phyloP scores from a whole-genome alignment of 306 rosid species.

The Castanea crenata region DNA sequence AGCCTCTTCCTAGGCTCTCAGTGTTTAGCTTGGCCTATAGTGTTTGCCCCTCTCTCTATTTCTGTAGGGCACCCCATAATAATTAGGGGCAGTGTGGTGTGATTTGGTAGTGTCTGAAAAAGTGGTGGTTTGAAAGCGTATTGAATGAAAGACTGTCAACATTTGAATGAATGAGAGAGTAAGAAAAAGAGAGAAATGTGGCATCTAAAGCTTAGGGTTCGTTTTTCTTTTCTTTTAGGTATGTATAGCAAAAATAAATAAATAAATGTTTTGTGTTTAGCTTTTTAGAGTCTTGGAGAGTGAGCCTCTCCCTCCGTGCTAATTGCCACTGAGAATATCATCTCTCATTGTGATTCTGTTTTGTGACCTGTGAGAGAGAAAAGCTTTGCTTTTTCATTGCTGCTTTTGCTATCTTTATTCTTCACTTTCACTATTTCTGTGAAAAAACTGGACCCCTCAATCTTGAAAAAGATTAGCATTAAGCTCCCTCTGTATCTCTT shows the following conservation, averaged over 20 bases:
- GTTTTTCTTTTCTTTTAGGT: constrained; percentile 10
- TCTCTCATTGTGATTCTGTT: constrained; percentile 34
- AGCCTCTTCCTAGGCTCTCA: constrained; percentile 42
- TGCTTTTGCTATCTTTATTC: constrained; percentile 39
- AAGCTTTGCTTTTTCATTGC: constrained; percentile 28
- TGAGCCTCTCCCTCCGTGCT: constrained; percentile 49
- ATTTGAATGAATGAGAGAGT: constrained; percentile 34
- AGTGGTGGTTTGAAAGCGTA: constrained; percentile 67
- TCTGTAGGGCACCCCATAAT: constrained; percentile 36
- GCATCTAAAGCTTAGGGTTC: constrained; percentile 40
- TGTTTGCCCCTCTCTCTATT: neutral
- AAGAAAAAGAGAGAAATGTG: constrained; percentile 14
- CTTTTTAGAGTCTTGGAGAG: constrained; percentile 44
- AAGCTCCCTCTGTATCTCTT: constrained; percentile 23
- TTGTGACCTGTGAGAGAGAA: constrained; percentile 11
- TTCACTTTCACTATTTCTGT: constrained; percentile 38
- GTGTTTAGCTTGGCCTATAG: constrained; percentile 12
- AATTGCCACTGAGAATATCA: constrained; percentile 34
- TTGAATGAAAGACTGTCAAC: constrained; percentile 64
- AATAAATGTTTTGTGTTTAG: constrained; percentile 3
- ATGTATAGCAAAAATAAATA: constrained; percentile 1
- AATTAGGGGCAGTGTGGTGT: constrained; percentile 54
- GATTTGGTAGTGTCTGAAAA: constrained; percentile 77
- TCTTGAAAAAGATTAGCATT: constrained; percentile 29
- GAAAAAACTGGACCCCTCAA: constrained; percentile 40